phyloP scores from a whole-genome alignment of 352 stramenopile species.

The Pythium sukuiense region DNA sequence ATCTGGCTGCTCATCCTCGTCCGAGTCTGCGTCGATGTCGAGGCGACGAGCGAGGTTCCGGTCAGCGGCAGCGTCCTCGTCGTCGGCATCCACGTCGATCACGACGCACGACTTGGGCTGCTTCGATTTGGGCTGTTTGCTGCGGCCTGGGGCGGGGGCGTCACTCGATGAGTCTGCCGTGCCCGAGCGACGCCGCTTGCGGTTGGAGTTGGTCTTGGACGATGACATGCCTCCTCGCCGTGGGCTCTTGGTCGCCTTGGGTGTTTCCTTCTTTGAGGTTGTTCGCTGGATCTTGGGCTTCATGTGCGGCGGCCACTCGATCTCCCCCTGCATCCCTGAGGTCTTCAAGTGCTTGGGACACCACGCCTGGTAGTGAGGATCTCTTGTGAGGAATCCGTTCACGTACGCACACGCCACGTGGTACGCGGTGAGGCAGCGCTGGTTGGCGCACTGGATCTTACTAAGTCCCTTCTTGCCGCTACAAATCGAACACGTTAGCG shows the following conservation, averaged over 20 bases:
- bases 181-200: slow-evolving; percentile 35
- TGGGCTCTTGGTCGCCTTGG: slow-evolving; percentile 29
- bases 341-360: slow-evolving; percentile 76
- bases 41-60: slow-evolving; percentile 31
- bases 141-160: not conserved
- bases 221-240: slow-evolving; percentile 38
- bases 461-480: slow-evolving; percentile 61
- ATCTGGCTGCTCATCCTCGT: slow-evolving; percentile 22
- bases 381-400: slow-evolving; percentile 57
- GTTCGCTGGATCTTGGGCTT: slow-evolving; percentile 7
- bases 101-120: slow-evolving; percentile 22
- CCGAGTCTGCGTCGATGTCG: slow-evolving; percentile 48
- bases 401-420: slow-evolving; percentile 78
- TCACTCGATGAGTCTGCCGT: not conserved
- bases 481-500: slow-evolving; percentile 64
- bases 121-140: not conserved
- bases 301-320: slow-evolving; percentile 69
- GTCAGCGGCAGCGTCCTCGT: slow-evolving; percentile 6
- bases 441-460: slow-evolving; percentile 77
- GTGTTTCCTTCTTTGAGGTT: not conserved
- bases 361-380: slow-evolving; percentile 74
- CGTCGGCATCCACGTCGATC: not conserved
- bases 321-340: slow-evolving; percentile 57
- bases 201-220: slow-evolving; percentile 47
- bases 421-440: slow-evolving; percentile 63